phyloP scores from a whole-genome alignment of 2,329 filamentous ascomycete species.

The Fonsecaea multimorphosa region DNA sequence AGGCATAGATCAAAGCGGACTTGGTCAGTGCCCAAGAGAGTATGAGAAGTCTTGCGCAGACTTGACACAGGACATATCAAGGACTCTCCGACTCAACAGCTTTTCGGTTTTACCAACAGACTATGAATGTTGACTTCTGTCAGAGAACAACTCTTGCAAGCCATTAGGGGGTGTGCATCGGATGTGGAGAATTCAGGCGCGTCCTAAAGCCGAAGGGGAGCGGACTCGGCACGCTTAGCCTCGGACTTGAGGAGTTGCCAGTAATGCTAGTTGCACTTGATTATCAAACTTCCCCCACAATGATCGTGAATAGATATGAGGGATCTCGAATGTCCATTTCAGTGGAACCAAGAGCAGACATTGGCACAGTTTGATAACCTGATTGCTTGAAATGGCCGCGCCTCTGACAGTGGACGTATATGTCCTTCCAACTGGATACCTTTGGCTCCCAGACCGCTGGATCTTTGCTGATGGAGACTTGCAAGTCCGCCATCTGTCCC shows the following conservation, averaged over 20 bases:
- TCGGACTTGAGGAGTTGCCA: background rate
- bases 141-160: background rate
- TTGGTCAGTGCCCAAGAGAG: background rate
- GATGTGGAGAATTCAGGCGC: background rate
- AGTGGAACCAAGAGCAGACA: background rate
- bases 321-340: background rate
- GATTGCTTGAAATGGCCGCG: slow-evolving; percentile 5
- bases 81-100: background rate
- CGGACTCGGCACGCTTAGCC: background rate
- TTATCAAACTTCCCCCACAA: background rate
- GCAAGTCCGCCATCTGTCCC: slow-evolving; percentile 17
- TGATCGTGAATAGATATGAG: background rate
- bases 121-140: background rate
- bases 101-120: background rate
- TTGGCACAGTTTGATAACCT: background rate
- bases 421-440: slow-evolving; percentile 23
- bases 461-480: slow-evolving; percentile 20
- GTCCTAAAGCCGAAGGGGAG: slow-evolving; percentile 5
- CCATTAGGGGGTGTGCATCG: slow-evolving; percentile 14
- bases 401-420: slow-evolving; percentile 13
- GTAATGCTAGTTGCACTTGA: too few relatives aligned
- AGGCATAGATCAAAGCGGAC: background rate
- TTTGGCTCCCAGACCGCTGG: slow-evolving; percentile 23
- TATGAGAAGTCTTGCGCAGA: background rate
- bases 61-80: background rate